A percentile compares a stretch with the other conserved stretches of the same genome.
These are phyloP conservation scores for Simplicillium aogashimaense DNA, from an alignment of 2,329 filamentous ascomycete species.

Conservation along the genomic window DNA sequence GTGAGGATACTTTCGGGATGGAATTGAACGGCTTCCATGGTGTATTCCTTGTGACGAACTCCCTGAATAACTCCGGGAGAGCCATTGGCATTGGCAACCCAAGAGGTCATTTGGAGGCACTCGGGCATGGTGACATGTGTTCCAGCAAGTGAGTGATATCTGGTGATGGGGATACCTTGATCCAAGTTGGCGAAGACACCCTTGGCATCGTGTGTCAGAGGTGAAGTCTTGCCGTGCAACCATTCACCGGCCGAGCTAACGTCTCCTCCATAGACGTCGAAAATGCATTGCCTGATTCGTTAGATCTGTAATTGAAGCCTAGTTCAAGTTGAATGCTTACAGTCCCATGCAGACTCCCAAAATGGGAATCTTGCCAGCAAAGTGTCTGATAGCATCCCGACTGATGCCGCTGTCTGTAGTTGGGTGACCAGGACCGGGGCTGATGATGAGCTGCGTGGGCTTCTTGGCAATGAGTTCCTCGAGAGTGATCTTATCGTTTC, in stretches of 20 bases:
- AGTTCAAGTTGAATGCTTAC: constrained; percentile 37
- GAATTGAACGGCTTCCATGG: constrained; percentile 95
- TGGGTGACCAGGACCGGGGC: constrained; percentile 90
- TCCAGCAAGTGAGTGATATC: constrained; percentile 93
- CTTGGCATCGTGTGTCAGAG: constrained; percentile 77
- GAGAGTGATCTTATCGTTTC: constrained; percentile 85
- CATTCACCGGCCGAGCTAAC: constrained; percentile 94
- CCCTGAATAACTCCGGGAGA: constrained; percentile 90
- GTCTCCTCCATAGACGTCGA: constrained; percentile 82
- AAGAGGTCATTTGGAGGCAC: constrained; percentile 82
- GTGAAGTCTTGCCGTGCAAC: constrained; percentile 92
- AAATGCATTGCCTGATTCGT: constrained; percentile 72
- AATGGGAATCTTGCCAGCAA: constrained; percentile 88
- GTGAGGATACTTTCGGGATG: constrained; percentile 97
- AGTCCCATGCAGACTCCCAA: constrained; percentile 99
- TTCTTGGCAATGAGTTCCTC: constrained; percentile 74
- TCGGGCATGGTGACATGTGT: constrained; percentile 79
- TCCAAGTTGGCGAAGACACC: constrained; percentile 82
- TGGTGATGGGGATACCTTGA: constrained; percentile 76
- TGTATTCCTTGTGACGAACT: constrained; percentile 81
- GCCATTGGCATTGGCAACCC: constrained; percentile 68
- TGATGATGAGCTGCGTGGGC: constrained; percentile 89
- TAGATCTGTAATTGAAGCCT: background rate
- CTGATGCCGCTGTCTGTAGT: constrained; percentile 86
- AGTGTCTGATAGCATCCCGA: constrained; percentile 81